Percentiles rank a stretch among this genome's conserved stretches.
Evolutionary conservation across 2,329 filamentous ascomycete species (phyloP).

Genomic region (Epichloe aotearoae): DNA sequence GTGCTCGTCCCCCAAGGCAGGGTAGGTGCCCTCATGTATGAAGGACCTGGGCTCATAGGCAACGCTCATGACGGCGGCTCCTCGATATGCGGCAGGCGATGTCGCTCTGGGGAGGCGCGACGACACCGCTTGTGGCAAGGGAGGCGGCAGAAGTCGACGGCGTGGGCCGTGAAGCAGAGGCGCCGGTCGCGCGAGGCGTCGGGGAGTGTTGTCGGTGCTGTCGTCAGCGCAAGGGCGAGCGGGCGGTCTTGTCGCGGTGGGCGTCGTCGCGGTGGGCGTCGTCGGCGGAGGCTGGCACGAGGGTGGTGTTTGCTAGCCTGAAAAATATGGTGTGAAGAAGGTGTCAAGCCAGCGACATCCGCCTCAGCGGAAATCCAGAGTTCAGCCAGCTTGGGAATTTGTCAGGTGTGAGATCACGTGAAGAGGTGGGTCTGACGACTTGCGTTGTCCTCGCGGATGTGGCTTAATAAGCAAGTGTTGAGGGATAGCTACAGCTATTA

Average conservation of each 20-base stretch:
- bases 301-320: slow-evolving; percentile 12
- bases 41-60: slow-evolving; percentile 38
- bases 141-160: slow-evolving; percentile 5
- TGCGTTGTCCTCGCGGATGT: background rate
- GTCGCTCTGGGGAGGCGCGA: slow-evolving; percentile 5
- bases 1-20: slow-evolving; percentile 30
- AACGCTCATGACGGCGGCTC: slow-evolving; percentile 31
- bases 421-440: background rate
- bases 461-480: background rate
- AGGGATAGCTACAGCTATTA: too few species aligned
- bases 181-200: slow-evolving; percentile 6
- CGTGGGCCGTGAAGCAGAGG: slow-evolving; percentile 1
- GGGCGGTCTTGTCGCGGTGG: background rate
- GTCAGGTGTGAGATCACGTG: slow-evolving; percentile 2
- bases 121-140: slow-evolving; percentile 4
- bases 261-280: background rate
- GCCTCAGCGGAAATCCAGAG: slow-evolving; percentile 6
- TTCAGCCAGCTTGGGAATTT: slow-evolving; percentile 3
- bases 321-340: slow-evolving; percentile 16
- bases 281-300: slow-evolving; percentile 2
- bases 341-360: slow-evolving; percentile 6
- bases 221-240: background rate
- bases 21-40: slow-evolving; percentile 34
- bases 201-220: background rate
- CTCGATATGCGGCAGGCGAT: slow-evolving; percentile 10